These are phyloP conservation scores for Neurospora sp. DNA, from an alignment of 495 filamentous ascomycete genomes.

Conservation along the genomic window DNA sequence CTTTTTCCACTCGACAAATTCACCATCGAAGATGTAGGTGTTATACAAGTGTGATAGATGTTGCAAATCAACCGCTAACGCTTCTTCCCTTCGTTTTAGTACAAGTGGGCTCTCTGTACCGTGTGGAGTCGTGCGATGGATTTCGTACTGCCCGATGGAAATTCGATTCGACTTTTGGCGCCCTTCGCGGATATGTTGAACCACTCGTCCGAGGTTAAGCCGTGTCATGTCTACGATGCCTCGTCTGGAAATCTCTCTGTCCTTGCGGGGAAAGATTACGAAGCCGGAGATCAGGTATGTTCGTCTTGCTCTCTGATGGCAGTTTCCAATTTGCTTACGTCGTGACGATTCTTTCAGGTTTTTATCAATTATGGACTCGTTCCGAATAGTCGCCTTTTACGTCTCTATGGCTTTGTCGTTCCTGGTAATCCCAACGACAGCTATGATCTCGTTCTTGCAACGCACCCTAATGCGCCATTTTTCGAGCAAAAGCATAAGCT, in stretches of 20 bases:
- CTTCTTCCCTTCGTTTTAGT: constrained; percentile 12
- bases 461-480: constrained; percentile 18
- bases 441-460: constrained; percentile 24
- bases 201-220: constrained; percentile 25
- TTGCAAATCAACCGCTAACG: constrained; percentile 12
- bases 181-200: constrained; percentile 26
- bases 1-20: constrained; percentile 23
- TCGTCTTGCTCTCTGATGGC: too few species aligned
- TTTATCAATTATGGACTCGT: constrained; percentile 23
- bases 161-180: constrained; percentile 20
- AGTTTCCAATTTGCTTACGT: too few species aligned
- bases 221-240: constrained; percentile 21
- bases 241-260: constrained; percentile 19
- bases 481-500: constrained; percentile 24
- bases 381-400: constrained; percentile 23
- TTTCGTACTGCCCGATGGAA: constrained; percentile 20
- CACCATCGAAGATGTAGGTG: constrained; percentile 21
- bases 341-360: too few species aligned
- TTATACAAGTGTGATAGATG: constrained; percentile 10
- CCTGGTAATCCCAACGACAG: constrained; percentile 24
- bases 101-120: constrained; percentile 25
- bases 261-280: constrained; percentile 22
- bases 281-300: constrained; percentile 20
- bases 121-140: constrained; percentile 26
- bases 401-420: constrained; percentile 26